Percentiles rank a stretch among this genome's conserved stretches.
phyloP scores from a whole-genome alignment of 148 eudicot species.

The Silene latifolia region DNA sequence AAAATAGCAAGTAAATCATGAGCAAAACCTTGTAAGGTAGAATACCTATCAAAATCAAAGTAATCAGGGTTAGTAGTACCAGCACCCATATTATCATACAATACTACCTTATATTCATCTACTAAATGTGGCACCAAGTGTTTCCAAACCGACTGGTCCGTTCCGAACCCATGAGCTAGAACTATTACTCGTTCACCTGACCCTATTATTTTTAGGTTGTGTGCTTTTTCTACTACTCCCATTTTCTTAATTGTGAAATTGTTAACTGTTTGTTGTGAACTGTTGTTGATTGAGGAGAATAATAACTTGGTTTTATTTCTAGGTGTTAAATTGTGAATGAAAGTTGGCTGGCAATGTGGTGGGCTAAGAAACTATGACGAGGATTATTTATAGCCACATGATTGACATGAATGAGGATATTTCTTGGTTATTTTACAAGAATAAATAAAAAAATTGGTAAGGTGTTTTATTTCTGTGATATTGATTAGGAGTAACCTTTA shows the following conservation, averaged over 20 bases:
- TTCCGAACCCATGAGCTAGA: conserved; percentile 80
- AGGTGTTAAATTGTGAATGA: conserved; percentile 11
- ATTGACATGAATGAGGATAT: background rate
- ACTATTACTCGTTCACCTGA: conserved; percentile 43
- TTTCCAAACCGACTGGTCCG: conserved; percentile 91
- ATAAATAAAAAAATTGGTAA: too few relatives aligned
- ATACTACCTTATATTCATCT: conserved; percentile 53
- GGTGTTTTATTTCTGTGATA: too few relatives aligned
- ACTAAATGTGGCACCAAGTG: conserved; percentile 70
- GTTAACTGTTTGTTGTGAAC: background rate
- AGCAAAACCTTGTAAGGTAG: conserved; percentile 65
- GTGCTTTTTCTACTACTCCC: conserved; percentile 83
- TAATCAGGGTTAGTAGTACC: conserved; percentile 90
- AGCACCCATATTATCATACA: conserved; percentile 89
- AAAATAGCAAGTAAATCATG: conserved; percentile 65
- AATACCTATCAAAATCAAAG: conserved; percentile 72
- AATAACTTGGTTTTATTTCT: background rate
- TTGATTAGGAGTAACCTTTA: too few relatives aligned
- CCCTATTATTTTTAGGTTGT: conserved; percentile 68
- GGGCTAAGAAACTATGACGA: conserved; percentile 6
- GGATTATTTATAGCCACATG: conserved; percentile 29
- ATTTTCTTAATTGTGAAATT: conserved; percentile 16
- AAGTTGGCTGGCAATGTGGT: background rate
- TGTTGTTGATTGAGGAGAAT: background rate
- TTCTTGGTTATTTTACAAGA: too few relatives aligned